phyloP scores from a whole-genome alignment of 768 basidiomycete genomes.

The Tricholomella constricta region DNA sequence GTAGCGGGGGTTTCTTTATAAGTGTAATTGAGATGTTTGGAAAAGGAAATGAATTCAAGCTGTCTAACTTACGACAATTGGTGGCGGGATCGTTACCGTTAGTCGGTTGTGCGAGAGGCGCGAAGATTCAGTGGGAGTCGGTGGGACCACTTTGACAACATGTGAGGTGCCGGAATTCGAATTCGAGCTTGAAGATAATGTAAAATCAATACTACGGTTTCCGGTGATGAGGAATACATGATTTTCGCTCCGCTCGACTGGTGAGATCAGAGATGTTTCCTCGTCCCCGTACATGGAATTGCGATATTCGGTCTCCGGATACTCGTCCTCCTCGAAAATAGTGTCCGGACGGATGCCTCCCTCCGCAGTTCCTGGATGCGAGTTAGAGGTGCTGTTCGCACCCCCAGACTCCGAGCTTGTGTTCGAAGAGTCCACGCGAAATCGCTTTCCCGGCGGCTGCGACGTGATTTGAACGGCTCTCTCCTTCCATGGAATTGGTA shows the following conservation, averaged over 20 bases:
- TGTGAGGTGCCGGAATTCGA: constrained; percentile 5
- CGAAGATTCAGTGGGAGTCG: constrained; percentile 22
- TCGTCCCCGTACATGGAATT: constrained; percentile 12
- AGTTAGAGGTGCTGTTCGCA: constrained; percentile 1
- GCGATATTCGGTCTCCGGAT: neutral
- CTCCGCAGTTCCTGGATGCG: constrained; percentile 4
- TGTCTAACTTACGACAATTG: neutral
- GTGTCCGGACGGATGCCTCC: constrained; percentile 14
- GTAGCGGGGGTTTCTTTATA: constrained; percentile 2
- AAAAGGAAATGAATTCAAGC: no score
- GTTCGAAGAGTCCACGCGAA: constrained; percentile 21
- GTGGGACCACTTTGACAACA: constrained; percentile 19
- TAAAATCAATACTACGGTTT: constrained; percentile 14
- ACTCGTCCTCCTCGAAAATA: constrained; percentile 20
- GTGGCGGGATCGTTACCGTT: neutral
- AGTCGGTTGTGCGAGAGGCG: neutral
- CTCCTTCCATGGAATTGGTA: constrained; percentile 18
- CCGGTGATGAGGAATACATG: constrained; percentile 19
- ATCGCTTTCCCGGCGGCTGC: constrained; percentile 12
- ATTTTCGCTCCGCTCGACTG: constrained; percentile 10
- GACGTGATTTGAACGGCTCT: constrained; percentile 14
- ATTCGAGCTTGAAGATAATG: constrained; percentile 17
- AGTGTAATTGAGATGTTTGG: neutral
- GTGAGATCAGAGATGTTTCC: constrained; percentile 15
- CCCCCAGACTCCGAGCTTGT: constrained; percentile 11